Conservation (phyloP, 148 eudicot species). For the Fagopyrum esculentum region DNA sequence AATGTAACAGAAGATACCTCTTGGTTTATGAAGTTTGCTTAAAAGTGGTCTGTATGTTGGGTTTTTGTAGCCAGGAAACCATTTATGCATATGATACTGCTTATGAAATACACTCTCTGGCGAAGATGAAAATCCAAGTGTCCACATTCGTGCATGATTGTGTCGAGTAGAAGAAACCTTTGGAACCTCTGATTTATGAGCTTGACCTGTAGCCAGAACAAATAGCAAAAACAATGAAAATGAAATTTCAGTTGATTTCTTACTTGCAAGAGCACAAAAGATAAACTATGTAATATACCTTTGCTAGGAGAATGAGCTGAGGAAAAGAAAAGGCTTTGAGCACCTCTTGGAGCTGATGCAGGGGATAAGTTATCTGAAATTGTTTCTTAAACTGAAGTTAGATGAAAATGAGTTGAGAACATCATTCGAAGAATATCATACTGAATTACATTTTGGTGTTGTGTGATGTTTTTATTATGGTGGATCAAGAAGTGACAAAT, state of each 20-base stretch:
- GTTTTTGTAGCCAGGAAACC: not conserved
- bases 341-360: not conserved
- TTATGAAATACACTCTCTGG: not conserved
- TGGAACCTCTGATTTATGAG: not conserved
- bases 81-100: not conserved
- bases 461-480: not conserved
- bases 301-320: not conserved
- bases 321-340: not conserved
- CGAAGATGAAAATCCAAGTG: conserved; percentile 5
- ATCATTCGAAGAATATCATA: no score
- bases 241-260: not conserved
- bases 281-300: not conserved
- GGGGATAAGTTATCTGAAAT: not conserved
- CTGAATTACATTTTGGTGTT: not conserved
- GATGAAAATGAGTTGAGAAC: not conserved
- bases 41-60: conserved; percentile 2
- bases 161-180: not conserved
- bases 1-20: not conserved
- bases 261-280: not conserved
- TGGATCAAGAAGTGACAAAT: not conserved
- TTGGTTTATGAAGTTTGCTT: not conserved
- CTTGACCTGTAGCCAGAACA: not conserved
- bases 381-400: not conserved
- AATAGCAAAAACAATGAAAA: not conserved
- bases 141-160: conserved; percentile 8